These are phyloP conservation scores for Niebla homalea DNA, from an alignment of 495 filamentous ascomycete genomes.

Conservation along the genomic window DNA sequence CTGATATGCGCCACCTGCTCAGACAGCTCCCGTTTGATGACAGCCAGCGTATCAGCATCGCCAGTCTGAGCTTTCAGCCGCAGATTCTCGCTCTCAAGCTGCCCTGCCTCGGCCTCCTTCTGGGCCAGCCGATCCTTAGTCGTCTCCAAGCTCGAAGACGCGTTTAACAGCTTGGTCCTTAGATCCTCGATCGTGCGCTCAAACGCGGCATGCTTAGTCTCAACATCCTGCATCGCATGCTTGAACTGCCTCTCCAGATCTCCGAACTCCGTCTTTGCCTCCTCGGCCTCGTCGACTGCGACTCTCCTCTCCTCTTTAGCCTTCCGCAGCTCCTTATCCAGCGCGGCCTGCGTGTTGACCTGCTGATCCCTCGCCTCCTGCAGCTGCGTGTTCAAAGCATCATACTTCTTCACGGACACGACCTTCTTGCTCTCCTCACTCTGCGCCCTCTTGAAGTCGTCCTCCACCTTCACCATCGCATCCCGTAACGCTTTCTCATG, in stretches of 20 bases:
- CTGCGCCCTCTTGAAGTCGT: slow-evolving; percentile 73
- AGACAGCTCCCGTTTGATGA: slow-evolving; percentile 73
- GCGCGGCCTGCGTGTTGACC: slow-evolving; percentile 49
- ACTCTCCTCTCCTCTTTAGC: slow-evolving; percentile 58
- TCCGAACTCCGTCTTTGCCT: slow-evolving; percentile 55
- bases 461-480: slow-evolving; percentile 57
- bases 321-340: slow-evolving; percentile 59
- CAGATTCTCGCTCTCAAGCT: slow-evolving; percentile 70
- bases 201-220: slow-evolving; percentile 53
- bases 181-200: slow-evolving; percentile 57
- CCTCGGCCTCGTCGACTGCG: slow-evolving; percentile 65
- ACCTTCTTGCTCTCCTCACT: slow-evolving; percentile 54
- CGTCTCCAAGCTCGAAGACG: slow-evolving; percentile 45
- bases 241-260: slow-evolving; percentile 57
- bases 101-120: slow-evolving; percentile 53
- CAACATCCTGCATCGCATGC: slow-evolving; percentile 55
- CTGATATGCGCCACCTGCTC: slow-evolving; percentile 86
- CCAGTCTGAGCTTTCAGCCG: slow-evolving; percentile 70
- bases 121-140: slow-evolving; percentile 53
- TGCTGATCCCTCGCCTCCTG: slow-evolving; percentile 54
- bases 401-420: slow-evolving; percentile 56
- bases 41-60: slow-evolving; percentile 65
- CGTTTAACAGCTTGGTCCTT: slow-evolving; percentile 53
- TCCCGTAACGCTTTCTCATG: slow-evolving; percentile 76
- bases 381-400: slow-evolving; percentile 55